phyloP scores from a whole-genome alignment of 78 protist genomes.

The Dictyostelium citrinum region DNA sequence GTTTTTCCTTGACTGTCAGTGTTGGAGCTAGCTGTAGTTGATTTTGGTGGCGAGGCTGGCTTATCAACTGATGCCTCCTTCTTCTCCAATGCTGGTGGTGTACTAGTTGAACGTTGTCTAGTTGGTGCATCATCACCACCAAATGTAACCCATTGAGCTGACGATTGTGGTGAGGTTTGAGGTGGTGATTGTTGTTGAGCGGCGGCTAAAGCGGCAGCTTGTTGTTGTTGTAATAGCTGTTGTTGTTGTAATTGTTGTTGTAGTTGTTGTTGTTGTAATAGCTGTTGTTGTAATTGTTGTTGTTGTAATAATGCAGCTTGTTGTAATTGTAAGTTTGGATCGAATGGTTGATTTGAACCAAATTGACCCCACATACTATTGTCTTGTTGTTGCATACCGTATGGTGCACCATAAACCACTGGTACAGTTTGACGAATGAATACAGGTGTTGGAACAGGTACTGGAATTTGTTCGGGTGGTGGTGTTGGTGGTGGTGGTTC shows the following conservation, averaged over 20 bases:
- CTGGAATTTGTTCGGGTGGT: conserved; percentile 11
- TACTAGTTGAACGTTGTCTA: conserved; percentile 44
- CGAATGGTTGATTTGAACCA: conserved; percentile 1
- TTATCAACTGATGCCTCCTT: conserved; percentile 37
- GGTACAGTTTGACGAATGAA: conserved; percentile 76
- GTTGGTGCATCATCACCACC: not conserved
- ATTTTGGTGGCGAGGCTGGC: not conserved
- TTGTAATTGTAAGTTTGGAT: not conserved
- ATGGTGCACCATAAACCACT: conserved; percentile 71
- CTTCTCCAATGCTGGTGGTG: conserved; percentile 47
- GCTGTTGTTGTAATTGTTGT: conserved; percentile 22
- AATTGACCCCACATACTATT: conserved; percentile 60
- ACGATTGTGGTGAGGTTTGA: conserved; percentile 1
- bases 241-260: conserved; percentile 13
- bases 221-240: not conserved
- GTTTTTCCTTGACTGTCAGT: conserved; percentile 11
- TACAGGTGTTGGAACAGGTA: conserved; percentile 69
- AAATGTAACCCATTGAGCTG: conserved; percentile 73
- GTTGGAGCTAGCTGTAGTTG: not conserved
- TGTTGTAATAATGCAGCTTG: conserved; percentile 16
- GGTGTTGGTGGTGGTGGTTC: conserved; percentile 49
- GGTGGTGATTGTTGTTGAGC: conserved; percentile 7
- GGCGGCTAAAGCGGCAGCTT: not conserved
- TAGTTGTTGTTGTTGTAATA: not conserved
- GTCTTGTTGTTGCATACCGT: conserved; percentile 46